A percentile compares a stretch with the other conserved stretches of the same genome.
phyloP scores from a whole-genome alignment of 371 early-diverging fungal species.

The Mortierella sp. region DNA sequence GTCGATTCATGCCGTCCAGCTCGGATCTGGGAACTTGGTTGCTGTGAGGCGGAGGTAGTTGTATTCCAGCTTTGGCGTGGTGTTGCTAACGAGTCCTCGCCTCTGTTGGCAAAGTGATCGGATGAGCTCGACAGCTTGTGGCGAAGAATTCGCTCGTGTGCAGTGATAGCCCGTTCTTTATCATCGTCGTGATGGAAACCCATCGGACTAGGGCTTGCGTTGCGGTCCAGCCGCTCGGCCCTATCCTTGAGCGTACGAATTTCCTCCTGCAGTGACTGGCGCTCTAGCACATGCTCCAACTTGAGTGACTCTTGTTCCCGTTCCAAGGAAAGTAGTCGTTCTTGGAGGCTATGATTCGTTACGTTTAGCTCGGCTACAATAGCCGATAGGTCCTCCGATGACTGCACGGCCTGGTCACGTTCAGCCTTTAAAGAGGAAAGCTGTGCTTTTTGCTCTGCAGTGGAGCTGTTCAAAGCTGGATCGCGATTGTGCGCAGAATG shows the following conservation, averaged over 20 bases:
- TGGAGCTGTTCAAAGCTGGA: slow-evolving; percentile 10
- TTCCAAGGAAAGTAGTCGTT: slow-evolving; percentile 54
- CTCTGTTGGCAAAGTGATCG: slow-evolving; percentile 15
- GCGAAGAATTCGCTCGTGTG: slow-evolving; percentile 30
- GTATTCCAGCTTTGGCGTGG: slow-evolving; percentile 57
- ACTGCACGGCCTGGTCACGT: slow-evolving; percentile 43
- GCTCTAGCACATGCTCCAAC: slow-evolving; percentile 51
- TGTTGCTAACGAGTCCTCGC: slow-evolving; percentile 45
- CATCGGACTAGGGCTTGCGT: slow-evolving; percentile 38
- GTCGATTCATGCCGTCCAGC: slow-evolving; percentile 51
- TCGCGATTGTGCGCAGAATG: slow-evolving; percentile 44
- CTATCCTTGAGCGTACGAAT: slow-evolving; percentile 39
- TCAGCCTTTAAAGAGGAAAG: slow-evolving; percentile 44
- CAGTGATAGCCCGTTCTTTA: neutral
- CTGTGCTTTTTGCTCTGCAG: slow-evolving; percentile 22
- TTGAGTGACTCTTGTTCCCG: slow-evolving; percentile 58
- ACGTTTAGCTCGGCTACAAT: slow-evolving; percentile 46
- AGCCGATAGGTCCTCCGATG: slow-evolving; percentile 49
- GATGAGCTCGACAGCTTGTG: slow-evolving; percentile 38
- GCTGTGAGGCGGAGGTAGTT: slow-evolving; percentile 9
- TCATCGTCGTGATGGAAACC: slow-evolving; percentile 30
- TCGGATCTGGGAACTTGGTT: slow-evolving; percentile 18
- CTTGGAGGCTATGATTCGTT: slow-evolving; percentile 57
- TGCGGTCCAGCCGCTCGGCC: slow-evolving; percentile 55
- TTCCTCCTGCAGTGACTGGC: slow-evolving; percentile 36